Percentiles rank a stretch among this genome's conserved stretches.
These are phyloP conservation scores for Elsinoe australis DNA, from an alignment of 2,329 filamentous ascomycete genomes.

Conservation along the genomic window DNA sequence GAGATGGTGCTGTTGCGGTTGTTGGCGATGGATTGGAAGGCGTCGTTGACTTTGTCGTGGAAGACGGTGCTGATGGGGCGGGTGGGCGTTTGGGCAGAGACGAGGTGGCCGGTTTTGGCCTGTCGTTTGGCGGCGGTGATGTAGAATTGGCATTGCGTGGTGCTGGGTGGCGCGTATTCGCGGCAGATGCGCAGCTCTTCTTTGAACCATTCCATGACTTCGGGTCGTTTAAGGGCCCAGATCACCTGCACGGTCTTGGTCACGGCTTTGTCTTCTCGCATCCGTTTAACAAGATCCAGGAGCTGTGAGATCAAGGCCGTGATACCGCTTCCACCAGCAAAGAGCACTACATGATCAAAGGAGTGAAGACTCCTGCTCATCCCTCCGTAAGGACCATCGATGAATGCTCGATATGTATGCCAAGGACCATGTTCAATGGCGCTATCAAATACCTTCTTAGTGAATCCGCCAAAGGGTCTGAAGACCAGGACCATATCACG, in stretches of 20 bases:
- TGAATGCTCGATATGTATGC: conserved; percentile 83
- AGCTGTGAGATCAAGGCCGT: conserved; percentile 89
- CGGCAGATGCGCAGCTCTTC: conserved; percentile 89
- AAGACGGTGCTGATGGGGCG: conserved; percentile 64
- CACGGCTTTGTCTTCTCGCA: conserved; percentile 89
- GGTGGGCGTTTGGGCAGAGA: conserved; percentile 45
- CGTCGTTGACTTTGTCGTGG: conserved; percentile 80
- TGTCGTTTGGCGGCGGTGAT: conserved; percentile 68
- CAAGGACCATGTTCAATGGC: conserved; percentile 80
- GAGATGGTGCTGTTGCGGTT: conserved; percentile 48
- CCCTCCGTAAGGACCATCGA: conserved; percentile 91
- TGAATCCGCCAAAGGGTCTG: conserved; percentile 85
- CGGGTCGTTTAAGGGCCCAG: conserved; percentile 86
- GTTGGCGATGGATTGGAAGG: conserved; percentile 76
- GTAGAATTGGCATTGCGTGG: conserved; percentile 89
- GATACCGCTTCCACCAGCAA: conserved; percentile 90
- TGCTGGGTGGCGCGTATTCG: conserved; percentile 78
- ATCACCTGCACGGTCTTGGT: conserved; percentile 84
- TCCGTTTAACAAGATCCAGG: conserved; percentile 88
- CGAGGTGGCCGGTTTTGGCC: conserved; percentile 39
- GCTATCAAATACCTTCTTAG: conserved; percentile 71
- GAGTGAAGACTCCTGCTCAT: conserved; percentile 85
- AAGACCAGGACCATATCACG: conserved; percentile 87
- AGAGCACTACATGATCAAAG: conserved; percentile 87
- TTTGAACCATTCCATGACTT: conserved; percentile 96